Base-by-base conservation (phyloP, 805 yeast species). In the Starmerella powellii region DNA sequence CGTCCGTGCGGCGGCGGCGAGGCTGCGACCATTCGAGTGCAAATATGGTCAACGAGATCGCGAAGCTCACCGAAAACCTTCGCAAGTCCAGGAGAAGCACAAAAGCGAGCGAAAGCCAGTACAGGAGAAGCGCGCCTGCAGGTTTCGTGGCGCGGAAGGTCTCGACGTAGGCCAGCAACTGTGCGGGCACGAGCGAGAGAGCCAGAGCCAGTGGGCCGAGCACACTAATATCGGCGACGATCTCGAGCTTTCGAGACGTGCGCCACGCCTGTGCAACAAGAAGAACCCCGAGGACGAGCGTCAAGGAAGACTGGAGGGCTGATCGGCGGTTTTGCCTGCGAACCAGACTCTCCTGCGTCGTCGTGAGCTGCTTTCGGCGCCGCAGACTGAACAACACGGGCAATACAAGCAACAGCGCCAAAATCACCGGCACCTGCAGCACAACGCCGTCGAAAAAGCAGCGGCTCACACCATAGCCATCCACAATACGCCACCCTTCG, bases 91-190 rank as follows among this genome's bases (percentile, higher is more conserved):
- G 64, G 47, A 17, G 63, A 64, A 53, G 27, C 1, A 71, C 52
- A 31, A 71, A 66, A 8, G 17, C 26, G 6, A 33, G n/a, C 44
- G 76, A 66, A 36, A 80, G 63, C 95, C 95, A 88, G 61, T 73
- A 88, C 48, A 79, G 67, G 31, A 88, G 69, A 36, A 86, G 62
- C 0, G 74, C 66, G 2, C 88, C 79, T 51, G 71, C 73, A 1
- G 95, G 76, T 18, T 82, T 72, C 33, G 63, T 68, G 10, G 76
- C 57, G 57, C 81, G 75, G 59, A 70, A 73, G 54, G 76, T 79
- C 58, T 88, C 96, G 45, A 80, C 57, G 60, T 76, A 80, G 44
- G 84, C 80, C 28, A 85, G 60, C 3, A 64, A 61, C 15, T 72
- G 57, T 0, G 76, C 80, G 4, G 80, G 71, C 2, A 68, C 37